Evolutionary conservation across 2,329 filamentous ascomycete genomes (phyloP).

Genomic region (Alternaria sp.): DNA sequence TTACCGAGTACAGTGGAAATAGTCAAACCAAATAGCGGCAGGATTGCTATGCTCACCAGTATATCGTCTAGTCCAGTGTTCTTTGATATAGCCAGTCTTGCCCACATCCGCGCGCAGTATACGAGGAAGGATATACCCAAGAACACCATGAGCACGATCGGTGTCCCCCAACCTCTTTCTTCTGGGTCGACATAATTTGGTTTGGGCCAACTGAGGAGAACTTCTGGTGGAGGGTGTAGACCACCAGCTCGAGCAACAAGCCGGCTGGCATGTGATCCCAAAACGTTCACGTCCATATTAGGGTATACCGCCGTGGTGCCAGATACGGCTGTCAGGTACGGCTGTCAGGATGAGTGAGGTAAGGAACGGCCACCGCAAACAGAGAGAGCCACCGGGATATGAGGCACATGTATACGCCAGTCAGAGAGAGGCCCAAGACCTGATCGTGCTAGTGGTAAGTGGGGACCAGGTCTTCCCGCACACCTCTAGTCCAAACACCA

Average conservation of each 20-base stretch:
- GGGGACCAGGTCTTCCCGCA: slow-evolving; percentile 15
- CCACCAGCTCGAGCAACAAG: slow-evolving; percentile 40
- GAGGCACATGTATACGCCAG: slow-evolving; percentile 21
- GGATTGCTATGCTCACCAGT: slow-evolving; percentile 55
- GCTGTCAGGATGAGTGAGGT: not conserved
- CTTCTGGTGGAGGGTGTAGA: slow-evolving; percentile 51
- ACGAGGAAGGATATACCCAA: slow-evolving; percentile 52
- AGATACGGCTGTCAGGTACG: not conserved
- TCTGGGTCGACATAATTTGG: slow-evolving; percentile 59
- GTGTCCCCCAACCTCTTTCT: slow-evolving; percentile 54
- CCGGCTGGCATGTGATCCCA: slow-evolving; percentile 7
- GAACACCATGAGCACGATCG: slow-evolving; percentile 54
- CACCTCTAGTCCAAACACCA: slow-evolving; percentile 14
- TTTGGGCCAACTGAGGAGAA: slow-evolving; percentile 55
- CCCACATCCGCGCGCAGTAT: slow-evolving; percentile 57
- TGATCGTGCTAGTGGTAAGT: slow-evolving; percentile 15
- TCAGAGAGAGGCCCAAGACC: slow-evolving; percentile 4
- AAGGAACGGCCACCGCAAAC: slow-evolving; percentile 6
- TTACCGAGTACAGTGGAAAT: slow-evolving; percentile 39
- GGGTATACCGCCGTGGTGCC: not conserved
- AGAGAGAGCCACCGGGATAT: slow-evolving; percentile 1
- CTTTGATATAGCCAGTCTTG: slow-evolving; percentile 55
- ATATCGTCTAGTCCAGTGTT: slow-evolving; percentile 59
- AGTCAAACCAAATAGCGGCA: slow-evolving; percentile 47
- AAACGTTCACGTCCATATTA: slow-evolving; percentile 13